Evolutionary conservation across 805 yeast genomes (phyloP).

Genomic region (Gaillardinia entomophila): DNA sequence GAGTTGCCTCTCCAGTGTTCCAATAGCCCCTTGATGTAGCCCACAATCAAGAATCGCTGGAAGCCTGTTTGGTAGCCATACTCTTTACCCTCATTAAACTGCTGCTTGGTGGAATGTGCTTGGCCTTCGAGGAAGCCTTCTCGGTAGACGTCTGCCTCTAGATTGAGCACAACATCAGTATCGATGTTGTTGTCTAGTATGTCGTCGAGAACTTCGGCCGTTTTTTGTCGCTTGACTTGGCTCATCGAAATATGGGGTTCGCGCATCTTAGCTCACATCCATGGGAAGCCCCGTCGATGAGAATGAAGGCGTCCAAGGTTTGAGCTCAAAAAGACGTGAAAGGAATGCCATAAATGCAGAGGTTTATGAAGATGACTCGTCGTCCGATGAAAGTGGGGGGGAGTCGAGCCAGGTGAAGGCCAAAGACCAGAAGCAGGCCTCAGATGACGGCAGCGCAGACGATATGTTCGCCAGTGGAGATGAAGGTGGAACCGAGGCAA

Average conservation of each 20-base stretch:
- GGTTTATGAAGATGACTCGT: conserved; percentile 10
- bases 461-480: conserved; percentile 38
- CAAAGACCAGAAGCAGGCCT: too few relatives aligned
- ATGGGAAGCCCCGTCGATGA: too few relatives aligned
- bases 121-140: conserved; percentile 73
- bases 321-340: too few relatives aligned
- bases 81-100: conserved; percentile 72
- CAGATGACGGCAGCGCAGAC: too few relatives aligned
- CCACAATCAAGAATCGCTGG: conserved; percentile 64
- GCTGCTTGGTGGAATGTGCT: conserved; percentile 51
- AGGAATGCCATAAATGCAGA: too few relatives aligned
- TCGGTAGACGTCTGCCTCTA: conserved; percentile 57
- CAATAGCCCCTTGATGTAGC: conserved; percentile 55
- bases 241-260: too few relatives aligned
- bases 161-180: conserved; percentile 43
- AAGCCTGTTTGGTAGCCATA: conserved; percentile 78
- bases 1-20: conserved; percentile 25
- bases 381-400: too few relatives aligned
- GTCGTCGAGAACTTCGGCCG: background rate
- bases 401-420: too few relatives aligned
- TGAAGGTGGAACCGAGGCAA: too few relatives aligned
- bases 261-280: too few relatives aligned
- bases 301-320: too few relatives aligned
- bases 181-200: conserved; percentile 38
- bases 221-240: too few relatives aligned